A percentile compares a stretch with the other conserved stretches of the same genome.
These are phyloP conservation scores for Eucalyptus fibrosa DNA, from an alignment of 345 rosid species.

Conservation along the genomic window DNA sequence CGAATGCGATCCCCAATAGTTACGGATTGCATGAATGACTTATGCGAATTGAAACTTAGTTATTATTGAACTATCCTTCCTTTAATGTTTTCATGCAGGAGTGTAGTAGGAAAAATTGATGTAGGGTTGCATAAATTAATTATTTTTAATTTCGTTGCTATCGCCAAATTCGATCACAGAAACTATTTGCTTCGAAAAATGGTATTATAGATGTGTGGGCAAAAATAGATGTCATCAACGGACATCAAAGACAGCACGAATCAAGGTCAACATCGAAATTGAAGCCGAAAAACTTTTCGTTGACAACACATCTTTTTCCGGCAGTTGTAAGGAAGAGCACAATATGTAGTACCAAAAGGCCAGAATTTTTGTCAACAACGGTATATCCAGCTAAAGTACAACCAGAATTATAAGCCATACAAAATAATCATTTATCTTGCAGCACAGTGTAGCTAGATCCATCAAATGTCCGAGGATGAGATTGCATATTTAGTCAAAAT, in stretches of 20 bases:
- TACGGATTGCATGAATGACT: neutral
- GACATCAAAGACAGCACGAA: neutral
- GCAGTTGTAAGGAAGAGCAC: neutral
- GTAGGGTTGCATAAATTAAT: neutral
- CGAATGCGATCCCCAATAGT: neutral
- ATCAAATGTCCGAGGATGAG: neutral
- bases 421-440: conserved; percentile 25
- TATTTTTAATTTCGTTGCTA: no score
- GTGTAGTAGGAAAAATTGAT: neutral
- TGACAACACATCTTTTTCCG: neutral
- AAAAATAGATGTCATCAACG: neutral
- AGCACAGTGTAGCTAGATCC: conserved; percentile 54
- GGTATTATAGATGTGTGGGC: neutral
- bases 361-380: neutral
- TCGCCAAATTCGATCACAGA: neutral
- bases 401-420: no score
- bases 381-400: neutral
- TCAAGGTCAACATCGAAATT: neutral
- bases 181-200: neutral
- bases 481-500: no score
- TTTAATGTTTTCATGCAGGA: neutral
- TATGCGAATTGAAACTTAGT: no score
- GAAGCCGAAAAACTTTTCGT: neutral
- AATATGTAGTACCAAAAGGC: neutral
- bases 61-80: neutral